Evolutionary conservation across 495 filamentous ascomycete genomes (phyloP).

Genomic region (Penicillium antarcticum): DNA sequence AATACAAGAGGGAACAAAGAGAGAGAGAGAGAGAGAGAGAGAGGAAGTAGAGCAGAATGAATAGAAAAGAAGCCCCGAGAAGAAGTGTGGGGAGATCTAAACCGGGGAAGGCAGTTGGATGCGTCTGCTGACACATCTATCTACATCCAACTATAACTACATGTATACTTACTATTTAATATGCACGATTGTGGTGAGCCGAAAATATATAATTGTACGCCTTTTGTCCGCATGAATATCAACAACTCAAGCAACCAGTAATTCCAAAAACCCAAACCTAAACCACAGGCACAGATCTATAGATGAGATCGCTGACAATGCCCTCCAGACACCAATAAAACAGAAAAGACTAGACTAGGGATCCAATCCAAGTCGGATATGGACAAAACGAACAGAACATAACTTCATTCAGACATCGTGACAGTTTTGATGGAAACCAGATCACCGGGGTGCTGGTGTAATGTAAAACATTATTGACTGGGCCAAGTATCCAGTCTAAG

Average conservation of each 20-base stretch:
- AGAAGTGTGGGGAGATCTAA: constrained; percentile 16
- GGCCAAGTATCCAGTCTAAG: too few species aligned
- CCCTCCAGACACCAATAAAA: not conserved
- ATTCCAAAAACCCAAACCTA: not conserved
- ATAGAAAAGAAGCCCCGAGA: not conserved
- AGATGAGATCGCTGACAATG: not conserved
- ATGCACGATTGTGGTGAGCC: too few species aligned
- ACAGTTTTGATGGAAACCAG: constrained; percentile 1
- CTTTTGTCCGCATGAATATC: constrained; percentile 1
- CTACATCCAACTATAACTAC: too few species aligned
- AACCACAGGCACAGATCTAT: not conserved
- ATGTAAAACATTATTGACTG: too few species aligned
- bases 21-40: not conserved
- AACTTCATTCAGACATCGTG: constrained; percentile 27
- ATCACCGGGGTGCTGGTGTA: not conserved
- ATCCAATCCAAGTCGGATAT: constrained; percentile 14
- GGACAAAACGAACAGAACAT: constrained; percentile 15
- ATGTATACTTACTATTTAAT: too few species aligned
- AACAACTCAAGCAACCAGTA: not conserved
- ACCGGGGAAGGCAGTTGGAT: constrained; percentile 20
- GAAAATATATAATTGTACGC: not conserved
- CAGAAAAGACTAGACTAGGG: constrained; percentile 3
- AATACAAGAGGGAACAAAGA: too few species aligned
- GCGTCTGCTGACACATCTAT: constrained; percentile 7
- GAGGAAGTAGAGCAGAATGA: not conserved